Evolutionary conservation across 495 filamentous ascomycete genomes (phyloP).

Genomic region (Poronia punctata): DNA sequence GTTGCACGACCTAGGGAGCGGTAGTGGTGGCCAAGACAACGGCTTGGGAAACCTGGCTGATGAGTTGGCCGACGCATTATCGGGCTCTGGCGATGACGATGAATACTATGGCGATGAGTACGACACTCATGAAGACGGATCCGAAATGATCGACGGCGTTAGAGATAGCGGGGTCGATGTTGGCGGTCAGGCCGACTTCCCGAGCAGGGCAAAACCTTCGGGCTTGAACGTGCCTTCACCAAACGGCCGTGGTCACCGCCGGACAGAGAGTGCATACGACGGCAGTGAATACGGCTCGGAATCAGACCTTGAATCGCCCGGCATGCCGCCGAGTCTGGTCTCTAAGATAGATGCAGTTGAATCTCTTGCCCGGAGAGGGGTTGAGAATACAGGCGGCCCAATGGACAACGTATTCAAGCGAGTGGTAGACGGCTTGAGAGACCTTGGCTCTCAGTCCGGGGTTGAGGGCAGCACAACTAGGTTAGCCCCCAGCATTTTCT

Average conservation of each 20-base stretch:
- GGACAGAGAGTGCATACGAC: constrained; percentile 48
- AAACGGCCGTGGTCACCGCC: constrained; percentile 35
- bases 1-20: constrained; percentile 36
- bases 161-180: constrained; percentile 43
- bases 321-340: constrained; percentile 66
- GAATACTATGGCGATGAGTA: constrained; percentile 54
- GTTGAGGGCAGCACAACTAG: constrained; percentile 75
- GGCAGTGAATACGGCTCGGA: constrained; percentile 60
- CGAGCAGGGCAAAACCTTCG: constrained; percentile 21
- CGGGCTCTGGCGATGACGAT: constrained; percentile 45
- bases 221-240: constrained; percentile 32
- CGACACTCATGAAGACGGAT: constrained; percentile 20
- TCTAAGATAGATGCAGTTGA: constrained; percentile 72
- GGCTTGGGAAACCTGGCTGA: constrained; percentile 81
- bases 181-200: constrained; percentile 24
- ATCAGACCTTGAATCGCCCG: constrained; percentile 64
- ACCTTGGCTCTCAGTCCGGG: constrained; percentile 72
- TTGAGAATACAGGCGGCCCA: constrained; percentile 63
- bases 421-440: constrained; percentile 64
- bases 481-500: constrained; percentile 34
- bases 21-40: constrained; percentile 34
- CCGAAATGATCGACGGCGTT: constrained; percentile 16
- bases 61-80: constrained; percentile 59
- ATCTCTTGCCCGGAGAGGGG: constrained; percentile 61
- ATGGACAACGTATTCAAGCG: constrained; percentile 63